Percentiles rank a stretch among this genome's conserved stretches.
These are phyloP conservation scores for Meira miltonrushii DNA, from an alignment of 1,284 basidiomycete species.

Conservation along the genomic window DNA sequence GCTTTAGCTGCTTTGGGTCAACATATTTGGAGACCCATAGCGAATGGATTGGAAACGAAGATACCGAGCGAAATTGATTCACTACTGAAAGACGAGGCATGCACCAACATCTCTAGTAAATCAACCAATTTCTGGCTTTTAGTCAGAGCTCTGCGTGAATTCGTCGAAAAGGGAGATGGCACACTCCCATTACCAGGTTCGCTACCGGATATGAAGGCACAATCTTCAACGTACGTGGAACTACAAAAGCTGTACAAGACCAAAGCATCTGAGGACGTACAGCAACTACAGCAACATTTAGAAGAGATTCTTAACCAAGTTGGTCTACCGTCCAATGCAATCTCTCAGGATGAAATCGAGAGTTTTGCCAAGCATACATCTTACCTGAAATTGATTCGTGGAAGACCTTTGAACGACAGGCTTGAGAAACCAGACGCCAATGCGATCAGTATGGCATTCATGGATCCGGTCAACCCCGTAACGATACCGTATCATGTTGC, in stretches of 20 bases:
- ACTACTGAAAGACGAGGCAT: conserved; percentile 62
- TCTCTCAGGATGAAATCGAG: conserved; percentile 62
- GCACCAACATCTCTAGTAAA: conserved; percentile 45
- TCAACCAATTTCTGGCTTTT: conserved; percentile 77
- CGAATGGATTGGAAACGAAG: not conserved
- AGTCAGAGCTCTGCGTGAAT: conserved; percentile 67
- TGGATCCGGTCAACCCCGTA: conserved; percentile 42
- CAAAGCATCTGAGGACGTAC: conserved; percentile 67
- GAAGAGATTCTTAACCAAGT: conserved; percentile 41
- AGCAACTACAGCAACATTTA: conserved; percentile 54
- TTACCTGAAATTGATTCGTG: conserved; percentile 70
- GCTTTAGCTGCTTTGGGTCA: conserved; percentile 39
- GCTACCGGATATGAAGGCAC: conserved; percentile 93
- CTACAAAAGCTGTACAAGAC: conserved; percentile 72
- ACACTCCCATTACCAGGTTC: conserved; percentile 62
- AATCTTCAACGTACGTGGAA: conserved; percentile 73
- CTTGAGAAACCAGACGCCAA: conserved; percentile 51
- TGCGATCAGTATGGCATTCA: conserved; percentile 28
- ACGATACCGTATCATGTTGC: conserved; percentile 51
- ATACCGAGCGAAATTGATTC: conserved; percentile 31
- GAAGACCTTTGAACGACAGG: conserved; percentile 58
- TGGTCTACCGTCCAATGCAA: conserved; percentile 15
- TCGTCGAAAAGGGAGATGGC: conserved; percentile 51
- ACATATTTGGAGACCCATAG: conserved; percentile 45
- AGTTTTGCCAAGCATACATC: conserved; percentile 86